These are phyloP conservation scores for Stemphylium vesicarium DNA, from an alignment of 2,329 filamentous ascomycete genomes.

Conservation along the genomic window DNA sequence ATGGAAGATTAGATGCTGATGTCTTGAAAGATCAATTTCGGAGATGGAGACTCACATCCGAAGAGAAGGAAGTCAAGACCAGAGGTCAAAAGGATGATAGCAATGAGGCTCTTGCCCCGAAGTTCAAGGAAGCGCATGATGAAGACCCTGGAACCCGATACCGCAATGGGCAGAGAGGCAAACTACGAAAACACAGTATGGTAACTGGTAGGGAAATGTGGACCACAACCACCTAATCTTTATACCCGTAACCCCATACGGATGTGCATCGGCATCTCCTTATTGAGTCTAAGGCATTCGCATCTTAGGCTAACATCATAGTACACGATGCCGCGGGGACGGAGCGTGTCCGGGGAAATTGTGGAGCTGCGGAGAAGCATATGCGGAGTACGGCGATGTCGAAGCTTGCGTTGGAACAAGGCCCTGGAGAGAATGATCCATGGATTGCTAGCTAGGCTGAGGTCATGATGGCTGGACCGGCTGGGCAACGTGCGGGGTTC, in stretches of 20 bases:
- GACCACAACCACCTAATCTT: background rate
- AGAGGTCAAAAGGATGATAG: conserved; percentile 19
- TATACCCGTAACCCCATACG: conserved; percentile 2
- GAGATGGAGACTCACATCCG: conserved; percentile 14
- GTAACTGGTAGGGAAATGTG: background rate
- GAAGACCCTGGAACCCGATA: background rate
- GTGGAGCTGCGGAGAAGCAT: conserved; percentile 15
- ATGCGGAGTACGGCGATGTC: conserved; percentile 7
- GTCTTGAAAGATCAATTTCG: too few relatives aligned
- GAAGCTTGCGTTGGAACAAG: background rate
- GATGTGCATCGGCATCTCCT: conserved; percentile 13
- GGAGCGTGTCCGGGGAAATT: conserved; percentile 14
- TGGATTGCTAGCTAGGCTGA: conserved; percentile 1
- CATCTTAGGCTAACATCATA: background rate
- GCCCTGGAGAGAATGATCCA: background rate
- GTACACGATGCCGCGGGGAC: background rate
- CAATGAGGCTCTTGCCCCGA: conserved; percentile 21
- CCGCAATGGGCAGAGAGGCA: background rate
- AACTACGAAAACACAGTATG: background rate
- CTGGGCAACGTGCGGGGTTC: conserved; percentile 15
- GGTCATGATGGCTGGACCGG: conserved; percentile 7
- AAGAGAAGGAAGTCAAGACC: conserved; percentile 25
- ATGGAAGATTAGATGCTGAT: background rate
- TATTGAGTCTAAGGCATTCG: conserved; percentile 4
- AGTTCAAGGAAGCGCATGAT: conserved; percentile 19